Conservation (phyloP, 345 rosid genomes). For the Pseudoturritis turrita region DNA sequence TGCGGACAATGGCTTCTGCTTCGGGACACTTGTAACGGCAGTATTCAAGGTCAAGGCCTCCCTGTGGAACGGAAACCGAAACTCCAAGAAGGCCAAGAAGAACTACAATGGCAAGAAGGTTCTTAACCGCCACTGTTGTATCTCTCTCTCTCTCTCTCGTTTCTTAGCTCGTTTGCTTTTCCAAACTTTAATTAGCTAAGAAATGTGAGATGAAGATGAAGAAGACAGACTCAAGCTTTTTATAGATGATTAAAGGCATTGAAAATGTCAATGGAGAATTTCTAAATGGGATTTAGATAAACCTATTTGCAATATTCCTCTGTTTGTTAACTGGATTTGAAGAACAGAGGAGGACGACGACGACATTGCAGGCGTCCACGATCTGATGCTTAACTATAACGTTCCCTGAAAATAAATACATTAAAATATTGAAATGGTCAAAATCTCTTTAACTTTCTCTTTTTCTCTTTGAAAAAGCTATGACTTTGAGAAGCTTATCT, state of each 20-base stretch:
- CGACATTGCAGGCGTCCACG: neutral
- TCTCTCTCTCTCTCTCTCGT: no score
- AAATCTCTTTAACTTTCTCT: no score
- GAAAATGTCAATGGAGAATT: neutral
- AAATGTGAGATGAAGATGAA: neutral
- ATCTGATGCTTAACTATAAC: neutral
- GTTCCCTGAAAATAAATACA: neutral
- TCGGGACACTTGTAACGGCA: no score
- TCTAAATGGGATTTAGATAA: neutral
- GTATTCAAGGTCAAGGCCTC: no score
- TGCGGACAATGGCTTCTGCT: no score
- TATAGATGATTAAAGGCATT: slow-evolving; percentile 25
- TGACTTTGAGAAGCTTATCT: neutral
- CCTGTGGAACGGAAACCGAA: no score
- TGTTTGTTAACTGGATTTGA: neutral
- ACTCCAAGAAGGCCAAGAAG: no score
- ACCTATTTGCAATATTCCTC: neutral
- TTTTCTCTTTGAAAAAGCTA: neutral
- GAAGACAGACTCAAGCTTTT: neutral
- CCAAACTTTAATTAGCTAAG: no score
- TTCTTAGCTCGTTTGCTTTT: no score
- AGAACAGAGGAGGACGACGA: neutral
- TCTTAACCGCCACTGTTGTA: no score
- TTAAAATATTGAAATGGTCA: neutral
- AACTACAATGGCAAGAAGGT: no score